Evolutionary conservation across 352 stramenopile species (phyloP), one percentile per base, ranked within the genome.

Genomic region (Globisporangium yorkense): DNA sequence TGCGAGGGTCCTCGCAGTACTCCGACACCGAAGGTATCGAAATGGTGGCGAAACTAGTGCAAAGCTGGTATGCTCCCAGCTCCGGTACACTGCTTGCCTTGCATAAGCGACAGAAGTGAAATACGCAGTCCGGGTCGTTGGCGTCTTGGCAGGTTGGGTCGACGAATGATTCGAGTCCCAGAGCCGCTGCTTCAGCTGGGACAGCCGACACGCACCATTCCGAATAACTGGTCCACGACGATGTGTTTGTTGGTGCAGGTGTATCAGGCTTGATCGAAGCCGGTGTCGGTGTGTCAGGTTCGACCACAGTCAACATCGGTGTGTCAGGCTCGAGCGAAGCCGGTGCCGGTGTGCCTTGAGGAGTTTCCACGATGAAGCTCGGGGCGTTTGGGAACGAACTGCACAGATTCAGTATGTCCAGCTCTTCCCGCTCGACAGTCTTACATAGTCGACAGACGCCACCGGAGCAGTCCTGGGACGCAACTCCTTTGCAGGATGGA

Each of bases 361-460:
- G 45, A 35, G 2, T 9, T 35, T 35, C 31, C 31, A 9, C 31
- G 31, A 35, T 8, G 18, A 51, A 51, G 49, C 49, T 54, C 18
- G 49, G 29, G 5, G 49, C 31, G 15, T 31, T 44, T 13, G 31
- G 33, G 33, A 54, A 54, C 49, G n/a, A 24, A n/a, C 18, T 31
- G 31, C 49, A 54, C 18, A 54, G 40, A 5, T 31, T 43, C n/a
- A 54, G 49, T 7, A 31, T 8, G 4, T 15, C 9, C 13, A 54
- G 33, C 29, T 54, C 49, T 18, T 45, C 49, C 5, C 31, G 49
- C 16, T 12, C 29, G 8, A 54, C 9, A 7, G 31, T 54, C 31
- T 54, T 54, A 29, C 49, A 54, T 2, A 54, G 31, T 13, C 49
- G 49, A 10, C 49, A 54, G 18, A 44, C n/a, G 31, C 49, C 49